phyloP scores from a whole-genome alignment of 768 basidiomycete species.

The Heimioporus sp. region DNA sequence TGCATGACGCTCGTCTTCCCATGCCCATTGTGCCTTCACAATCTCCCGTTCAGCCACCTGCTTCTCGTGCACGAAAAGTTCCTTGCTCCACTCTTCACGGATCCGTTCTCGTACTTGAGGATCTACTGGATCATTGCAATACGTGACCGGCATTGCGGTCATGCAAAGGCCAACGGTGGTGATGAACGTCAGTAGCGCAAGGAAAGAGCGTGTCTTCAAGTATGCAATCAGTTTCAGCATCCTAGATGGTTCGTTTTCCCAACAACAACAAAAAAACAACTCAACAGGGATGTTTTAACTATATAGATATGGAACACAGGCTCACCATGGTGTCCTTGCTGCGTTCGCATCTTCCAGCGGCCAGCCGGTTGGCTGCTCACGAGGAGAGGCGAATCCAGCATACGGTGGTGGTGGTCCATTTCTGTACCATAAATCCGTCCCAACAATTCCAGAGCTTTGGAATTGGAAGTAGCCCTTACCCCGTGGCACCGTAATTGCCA shows the following conservation, averaged over 20 bases:
- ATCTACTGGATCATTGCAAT: constrained; percentile 19
- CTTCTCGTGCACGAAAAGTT: constrained; percentile 16
- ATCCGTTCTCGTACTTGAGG: constrained; percentile 19
- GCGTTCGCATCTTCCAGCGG: neutral
- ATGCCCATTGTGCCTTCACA: constrained; percentile 15
- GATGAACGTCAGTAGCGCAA: constrained; percentile 1
- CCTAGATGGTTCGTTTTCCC: neutral
- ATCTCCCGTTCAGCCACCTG: constrained; percentile 6
- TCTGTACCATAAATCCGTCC: neutral
- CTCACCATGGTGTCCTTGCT: constrained; percentile 2
- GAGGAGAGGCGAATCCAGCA: neutral
- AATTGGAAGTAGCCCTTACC: neutral
- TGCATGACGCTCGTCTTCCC: constrained; percentile 16
- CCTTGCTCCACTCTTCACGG: constrained; percentile 19
- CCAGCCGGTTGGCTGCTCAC: neutral
- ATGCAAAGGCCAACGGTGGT: neutral
- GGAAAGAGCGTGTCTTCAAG: neutral
- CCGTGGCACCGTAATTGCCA: constrained; percentile 6
- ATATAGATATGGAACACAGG: neutral
- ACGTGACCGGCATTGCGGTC: constrained; percentile 9
- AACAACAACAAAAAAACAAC: neutral
- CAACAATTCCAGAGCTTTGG: too few species aligned
- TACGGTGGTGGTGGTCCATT: constrained; percentile 9
- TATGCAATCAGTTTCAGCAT: neutral
- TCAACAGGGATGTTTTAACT: neutral